Base-by-base conservation (phyloP, 2,329 filamentous ascomycete species). In the Penicillium sp. region DNA sequence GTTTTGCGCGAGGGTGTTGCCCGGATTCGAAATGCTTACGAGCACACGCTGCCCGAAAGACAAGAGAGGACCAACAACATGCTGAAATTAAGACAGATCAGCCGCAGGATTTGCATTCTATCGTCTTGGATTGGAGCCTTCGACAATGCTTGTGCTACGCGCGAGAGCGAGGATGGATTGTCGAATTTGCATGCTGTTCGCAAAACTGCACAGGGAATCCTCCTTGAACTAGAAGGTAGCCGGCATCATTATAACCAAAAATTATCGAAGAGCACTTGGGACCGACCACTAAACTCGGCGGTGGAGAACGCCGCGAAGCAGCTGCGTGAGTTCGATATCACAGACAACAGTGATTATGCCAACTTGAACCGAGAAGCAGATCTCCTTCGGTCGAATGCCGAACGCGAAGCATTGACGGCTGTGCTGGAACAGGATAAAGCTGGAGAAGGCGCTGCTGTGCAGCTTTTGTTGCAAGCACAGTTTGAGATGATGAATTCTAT, bases 91-190 rank as follows among this genome's bases (percentile, higher is more conserved):
- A 86, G 88, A 62, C 85, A 89, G 50, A 85, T 96, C 30, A 91
- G 96, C 75, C 84, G 91, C 61, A 85, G 94, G 14, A 96, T 97
- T 58, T 82, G 85, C 7, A 80, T 96, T 56, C 80, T 99, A n/a
- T 92, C 89, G 3, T 87, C 88, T 1, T 99, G 94, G 94, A 88
- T 97, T 53, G 89, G 89, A 1, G 91, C 91, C 2, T 99, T 97
- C 65, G 93, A 97, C 59, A 79, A 82, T 1, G 84, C 95, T 2
- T 93, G 88, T 62, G 90, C 91, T 36, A 81, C 80, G 44, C 81
- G 86, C 16, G 87, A 88, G 48, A 83, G 85, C 18, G 87, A 88
- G 56, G 82, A 86, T 13, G 75, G 81, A 0, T 84, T 91, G 1
- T 75, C 82, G 30, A 89, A 85, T 61, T 76, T 96, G 41, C 73